These are phyloP conservation scores for Hypocrella siamensis DNA, from an alignment of 2,329 filamentous ascomycete genomes.

Conservation along the genomic window DNA sequence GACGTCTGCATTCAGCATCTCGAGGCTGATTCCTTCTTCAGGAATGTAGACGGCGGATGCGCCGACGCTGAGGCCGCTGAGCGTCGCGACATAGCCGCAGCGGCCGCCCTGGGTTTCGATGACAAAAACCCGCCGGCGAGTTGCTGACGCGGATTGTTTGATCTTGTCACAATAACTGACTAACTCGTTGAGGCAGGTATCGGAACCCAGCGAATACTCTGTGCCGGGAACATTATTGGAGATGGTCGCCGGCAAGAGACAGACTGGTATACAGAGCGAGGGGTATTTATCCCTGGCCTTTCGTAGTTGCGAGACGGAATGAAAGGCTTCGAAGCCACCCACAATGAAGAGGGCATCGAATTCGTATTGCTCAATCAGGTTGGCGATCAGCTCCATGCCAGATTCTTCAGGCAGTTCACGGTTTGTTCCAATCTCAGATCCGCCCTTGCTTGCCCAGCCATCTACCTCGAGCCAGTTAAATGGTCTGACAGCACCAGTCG, in stretches of 20 bases:
- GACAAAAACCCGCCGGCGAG: constrained; percentile 85
- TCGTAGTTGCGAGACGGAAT: constrained; percentile 74
- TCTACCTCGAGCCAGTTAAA: constrained; percentile 92
- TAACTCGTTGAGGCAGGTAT: constrained; percentile 91
- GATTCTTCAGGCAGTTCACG: constrained; percentile 75
- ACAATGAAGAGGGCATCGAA: constrained; percentile 87
- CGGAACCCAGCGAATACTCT: constrained; percentile 90
- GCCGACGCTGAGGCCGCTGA: constrained; percentile 82
- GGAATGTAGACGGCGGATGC: constrained; percentile 91
- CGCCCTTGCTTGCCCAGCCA: constrained; percentile 88
- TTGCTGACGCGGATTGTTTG: constrained; percentile 89
- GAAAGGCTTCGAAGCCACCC: constrained; percentile 94
- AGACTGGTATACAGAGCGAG: constrained; percentile 83
- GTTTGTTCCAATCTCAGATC: constrained; percentile 96
- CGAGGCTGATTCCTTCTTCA: constrained; percentile 85
- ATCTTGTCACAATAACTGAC: constrained; percentile 95
- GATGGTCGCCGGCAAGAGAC: constrained; percentile 86
- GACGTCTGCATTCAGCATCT: constrained; percentile 86
- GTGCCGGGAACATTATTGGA: constrained; percentile 98
- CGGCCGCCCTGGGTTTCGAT: constrained; percentile 95
- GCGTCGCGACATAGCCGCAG: constrained; percentile 83
- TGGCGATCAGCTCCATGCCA: constrained; percentile 69
- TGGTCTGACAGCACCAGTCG: constrained; percentile 65
- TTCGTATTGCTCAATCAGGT: constrained; percentile 69
- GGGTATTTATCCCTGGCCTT: constrained; percentile 65